Evolutionary conservation across 768 basidiomycete species (phyloP).

Genomic region (Suillus decipiens): DNA sequence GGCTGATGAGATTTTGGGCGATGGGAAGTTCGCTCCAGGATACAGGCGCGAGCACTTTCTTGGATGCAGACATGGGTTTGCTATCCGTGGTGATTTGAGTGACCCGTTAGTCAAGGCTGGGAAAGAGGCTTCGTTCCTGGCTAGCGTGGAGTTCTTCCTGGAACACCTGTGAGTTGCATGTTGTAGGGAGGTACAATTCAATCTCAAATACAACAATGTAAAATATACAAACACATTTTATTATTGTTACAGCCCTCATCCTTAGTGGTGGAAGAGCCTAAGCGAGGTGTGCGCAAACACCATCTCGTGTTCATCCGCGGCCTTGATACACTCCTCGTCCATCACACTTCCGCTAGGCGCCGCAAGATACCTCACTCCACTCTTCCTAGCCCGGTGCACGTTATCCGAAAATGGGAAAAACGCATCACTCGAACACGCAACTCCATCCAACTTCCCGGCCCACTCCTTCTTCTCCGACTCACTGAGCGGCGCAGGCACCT

Average conservation of each 20-base stretch:
- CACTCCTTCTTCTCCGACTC: slow-evolving; percentile 75
- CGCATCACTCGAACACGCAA: slow-evolving; percentile 94
- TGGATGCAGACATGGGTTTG: slow-evolving; percentile 56
- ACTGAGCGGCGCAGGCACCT: slow-evolving; percentile 61
- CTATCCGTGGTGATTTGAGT: slow-evolving; percentile 47
- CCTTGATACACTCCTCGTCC: slow-evolving; percentile 96
- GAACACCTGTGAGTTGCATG: slow-evolving; percentile 27
- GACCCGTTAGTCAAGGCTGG: slow-evolving; percentile 57
- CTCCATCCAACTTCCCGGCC: slow-evolving; percentile 73
- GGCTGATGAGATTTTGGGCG: slow-evolving; percentile 54
- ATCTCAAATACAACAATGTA: slow-evolving; percentile 14
- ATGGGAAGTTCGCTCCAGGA: slow-evolving; percentile 45
- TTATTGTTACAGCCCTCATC: background rate
- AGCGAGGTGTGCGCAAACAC: slow-evolving; percentile 90
- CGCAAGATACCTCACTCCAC: slow-evolving; percentile 90
- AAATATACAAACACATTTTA: background rate
- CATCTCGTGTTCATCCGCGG: slow-evolving; percentile 90
- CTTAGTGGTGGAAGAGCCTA: slow-evolving; percentile 87
- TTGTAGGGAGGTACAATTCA: background rate
- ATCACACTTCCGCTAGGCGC: slow-evolving; percentile 95
- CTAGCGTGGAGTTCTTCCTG: slow-evolving; percentile 55
- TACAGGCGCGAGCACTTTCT: slow-evolving; percentile 52
- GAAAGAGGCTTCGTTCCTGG: slow-evolving; percentile 64
- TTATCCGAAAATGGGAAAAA: slow-evolving; percentile 99
- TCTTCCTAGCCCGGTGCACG: slow-evolving; percentile 89